These are phyloP conservation scores for Ministeria vibrans DNA, from an alignment of 78 protist species.

Conservation along the genomic window DNA sequence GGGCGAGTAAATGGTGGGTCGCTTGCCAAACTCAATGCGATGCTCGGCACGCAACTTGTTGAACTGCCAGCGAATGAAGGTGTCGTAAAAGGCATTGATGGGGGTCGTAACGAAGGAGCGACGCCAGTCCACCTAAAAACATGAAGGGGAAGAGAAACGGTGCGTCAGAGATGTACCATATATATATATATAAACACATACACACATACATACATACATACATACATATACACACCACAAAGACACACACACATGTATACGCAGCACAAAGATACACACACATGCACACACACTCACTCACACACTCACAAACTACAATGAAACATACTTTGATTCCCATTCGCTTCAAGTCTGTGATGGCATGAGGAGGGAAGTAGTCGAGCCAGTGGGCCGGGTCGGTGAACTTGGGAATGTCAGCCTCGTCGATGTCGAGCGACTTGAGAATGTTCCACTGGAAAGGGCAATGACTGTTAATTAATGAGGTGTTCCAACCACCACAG, in stretches of 20 bases:
- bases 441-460: conserved; percentile 96
- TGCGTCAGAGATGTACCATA: too few species aligned
- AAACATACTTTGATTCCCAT: conserved; percentile 8
- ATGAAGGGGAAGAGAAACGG: too few species aligned
- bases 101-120: conserved; percentile 98
- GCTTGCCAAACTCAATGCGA: conserved; percentile 49
- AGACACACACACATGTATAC: too few species aligned
- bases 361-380: conserved; percentile 95
- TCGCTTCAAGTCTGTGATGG: conserved; percentile 23
- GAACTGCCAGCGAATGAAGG: conserved; percentile 99
- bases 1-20: conserved; percentile 87
- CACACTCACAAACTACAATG: background rate
- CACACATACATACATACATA: background rate
- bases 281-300: background rate
- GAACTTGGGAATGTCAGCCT: conserved; percentile 88
- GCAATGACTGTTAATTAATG: too few species aligned
- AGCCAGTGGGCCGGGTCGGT: conserved; percentile 92
- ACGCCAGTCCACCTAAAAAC: conserved; percentile 91
- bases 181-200: background rate
- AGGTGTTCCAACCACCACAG: too few species aligned
- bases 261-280: too few species aligned
- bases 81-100: conserved; percentile 96
- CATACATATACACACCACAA: background rate
- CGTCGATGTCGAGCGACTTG: conserved; percentile 74
- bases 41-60: background rate